phyloP scores from a whole-genome alignment of 1,284 basidiomycete species.

The Pascua guehoae region DNA sequence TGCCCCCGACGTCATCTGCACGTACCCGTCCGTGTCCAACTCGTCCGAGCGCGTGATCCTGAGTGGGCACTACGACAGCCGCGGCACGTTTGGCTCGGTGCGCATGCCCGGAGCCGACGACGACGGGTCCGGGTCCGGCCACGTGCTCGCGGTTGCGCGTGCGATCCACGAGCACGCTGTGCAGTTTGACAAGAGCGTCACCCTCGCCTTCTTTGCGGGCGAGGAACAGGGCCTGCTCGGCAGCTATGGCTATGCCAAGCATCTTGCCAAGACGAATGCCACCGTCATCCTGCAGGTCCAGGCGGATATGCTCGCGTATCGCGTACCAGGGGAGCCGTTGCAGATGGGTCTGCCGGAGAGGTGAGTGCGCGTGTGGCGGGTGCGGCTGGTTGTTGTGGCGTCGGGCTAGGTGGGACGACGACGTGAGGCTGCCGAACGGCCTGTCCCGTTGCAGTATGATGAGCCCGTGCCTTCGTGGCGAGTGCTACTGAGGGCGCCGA shows the following conservation, averaged over 20 bases:
- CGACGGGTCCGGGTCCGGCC: slow-evolving; percentile 61
- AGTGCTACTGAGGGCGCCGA: no score
- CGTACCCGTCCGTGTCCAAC: slow-evolving; percentile 50
- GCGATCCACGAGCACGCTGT: slow-evolving; percentile 62
- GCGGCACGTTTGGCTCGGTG: slow-evolving; percentile 73
- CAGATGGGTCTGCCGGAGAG: slow-evolving; percentile 68
- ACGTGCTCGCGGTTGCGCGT: slow-evolving; percentile 70
- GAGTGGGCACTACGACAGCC: slow-evolving; percentile 78
- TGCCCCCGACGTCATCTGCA: slow-evolving; percentile 76
- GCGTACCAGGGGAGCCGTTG: slow-evolving; percentile 62
- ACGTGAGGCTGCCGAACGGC: no score
- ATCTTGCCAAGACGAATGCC: slow-evolving; percentile 51
- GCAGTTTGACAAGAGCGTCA: slow-evolving; percentile 48
- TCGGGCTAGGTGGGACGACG: no score
- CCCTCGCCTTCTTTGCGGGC: slow-evolving; percentile 51
- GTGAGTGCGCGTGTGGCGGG: slow-evolving; percentile 37
- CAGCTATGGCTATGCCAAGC: slow-evolving; percentile 45
- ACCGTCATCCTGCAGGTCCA: slow-evolving; percentile 78
- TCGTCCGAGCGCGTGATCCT: slow-evolving; percentile 55
- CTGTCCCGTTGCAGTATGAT: no score
- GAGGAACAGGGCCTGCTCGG: slow-evolving; percentile 54
- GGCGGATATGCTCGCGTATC: slow-evolving; percentile 84
- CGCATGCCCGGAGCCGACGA: slow-evolving; percentile 73
- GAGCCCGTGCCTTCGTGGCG: no score
- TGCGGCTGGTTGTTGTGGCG: no score